Conservation (phyloP, 352 stramenopile genomes). For the Lagenidium sp. region DNA sequence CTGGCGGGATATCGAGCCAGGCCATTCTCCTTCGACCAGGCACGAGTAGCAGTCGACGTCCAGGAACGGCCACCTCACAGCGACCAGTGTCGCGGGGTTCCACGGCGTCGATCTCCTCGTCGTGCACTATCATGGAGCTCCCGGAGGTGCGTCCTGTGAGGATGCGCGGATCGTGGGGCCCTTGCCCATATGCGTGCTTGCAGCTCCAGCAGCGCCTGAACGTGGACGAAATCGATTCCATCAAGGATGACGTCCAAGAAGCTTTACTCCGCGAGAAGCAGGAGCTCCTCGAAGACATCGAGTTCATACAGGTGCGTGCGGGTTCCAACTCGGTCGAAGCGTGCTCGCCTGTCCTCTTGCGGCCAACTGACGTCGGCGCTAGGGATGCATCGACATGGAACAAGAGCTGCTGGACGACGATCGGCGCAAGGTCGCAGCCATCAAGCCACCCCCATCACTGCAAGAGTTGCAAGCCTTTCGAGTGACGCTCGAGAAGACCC, state of each 20-base stretch:
- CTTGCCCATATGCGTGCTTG: too few relatives aligned
- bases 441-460: constrained; percentile 32
- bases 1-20: constrained; percentile 7
- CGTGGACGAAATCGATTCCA: constrained; percentile 66
- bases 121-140: constrained; percentile 44
- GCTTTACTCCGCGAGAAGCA: constrained; percentile 48
- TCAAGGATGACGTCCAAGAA: constrained; percentile 46
- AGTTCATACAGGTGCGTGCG: constrained; percentile 63
- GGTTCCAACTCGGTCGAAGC: not conserved
- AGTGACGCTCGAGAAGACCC: constrained; percentile 45
- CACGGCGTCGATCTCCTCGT: constrained; percentile 43
- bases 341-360: not conserved
- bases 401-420: constrained; percentile 78
- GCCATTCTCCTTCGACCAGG: constrained; percentile 29
- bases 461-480: constrained; percentile 56
- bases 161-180: too few relatives aligned
- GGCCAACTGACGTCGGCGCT: not conserved
- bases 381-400: constrained; percentile 82
- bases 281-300: constrained; percentile 70
- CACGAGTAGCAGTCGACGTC: constrained; percentile 29
- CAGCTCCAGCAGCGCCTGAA: constrained; percentile 41
- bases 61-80: constrained; percentile 29
- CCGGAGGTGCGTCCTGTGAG: constrained; percentile 38
- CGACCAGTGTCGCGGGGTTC: constrained; percentile 58
- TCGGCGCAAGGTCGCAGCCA: constrained; percentile 25